These are phyloP conservation scores for Mycena latifolia DNA, from an alignment of 768 basidiomycete genomes.

Conservation along the genomic window DNA sequence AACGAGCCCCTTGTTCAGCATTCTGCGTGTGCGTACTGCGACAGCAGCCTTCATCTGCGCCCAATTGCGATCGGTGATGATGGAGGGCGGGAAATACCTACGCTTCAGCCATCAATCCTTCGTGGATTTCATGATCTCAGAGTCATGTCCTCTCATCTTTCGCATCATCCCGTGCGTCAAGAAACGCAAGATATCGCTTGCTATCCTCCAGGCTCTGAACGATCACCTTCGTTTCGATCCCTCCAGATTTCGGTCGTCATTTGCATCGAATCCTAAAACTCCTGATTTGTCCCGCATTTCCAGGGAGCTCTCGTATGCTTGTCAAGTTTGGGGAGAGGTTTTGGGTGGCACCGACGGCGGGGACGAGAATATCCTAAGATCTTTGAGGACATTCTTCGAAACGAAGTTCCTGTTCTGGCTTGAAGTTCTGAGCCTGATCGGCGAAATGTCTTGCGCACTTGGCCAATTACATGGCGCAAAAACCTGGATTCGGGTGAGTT, in stretches of 20 bases:
- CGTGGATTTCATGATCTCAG: slow-evolving; percentile 29
- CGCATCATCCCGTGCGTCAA: neutral
- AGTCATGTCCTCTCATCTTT: slow-evolving; percentile 1
- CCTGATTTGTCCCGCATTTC: neutral
- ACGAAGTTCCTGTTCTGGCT: slow-evolving; percentile 32
- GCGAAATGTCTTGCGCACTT: neutral
- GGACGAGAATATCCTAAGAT: neutral
- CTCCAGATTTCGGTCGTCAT: slow-evolving; percentile 2
- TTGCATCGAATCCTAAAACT: slow-evolving; percentile 8
- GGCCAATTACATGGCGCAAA: slow-evolving; percentile 7
- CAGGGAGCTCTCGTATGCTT: slow-evolving; percentile 9
- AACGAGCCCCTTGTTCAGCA: slow-evolving; percentile 16
- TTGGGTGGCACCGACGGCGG: neutral
- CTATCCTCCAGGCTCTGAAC: slow-evolving; percentile 16
- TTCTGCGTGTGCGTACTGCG: slow-evolving; percentile 3
- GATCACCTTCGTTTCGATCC: slow-evolving; percentile 17
- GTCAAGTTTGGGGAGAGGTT: slow-evolving; percentile 21
- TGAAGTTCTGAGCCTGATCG: slow-evolving; percentile 22
- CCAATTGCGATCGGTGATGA: slow-evolving; percentile 24
- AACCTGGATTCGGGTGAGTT: slow-evolving; percentile 3
- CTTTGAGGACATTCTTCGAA: slow-evolving; percentile 23
- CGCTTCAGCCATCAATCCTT: slow-evolving; percentile 34
- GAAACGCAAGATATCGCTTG: neutral
- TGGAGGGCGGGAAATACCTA: neutral
- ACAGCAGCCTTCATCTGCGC: slow-evolving; percentile 5